Evolutionary conservation across 163 green algal species (phyloP), one percentile per base, ranked within the genome.

Genomic region (Scenedesmus sp.): DNA sequence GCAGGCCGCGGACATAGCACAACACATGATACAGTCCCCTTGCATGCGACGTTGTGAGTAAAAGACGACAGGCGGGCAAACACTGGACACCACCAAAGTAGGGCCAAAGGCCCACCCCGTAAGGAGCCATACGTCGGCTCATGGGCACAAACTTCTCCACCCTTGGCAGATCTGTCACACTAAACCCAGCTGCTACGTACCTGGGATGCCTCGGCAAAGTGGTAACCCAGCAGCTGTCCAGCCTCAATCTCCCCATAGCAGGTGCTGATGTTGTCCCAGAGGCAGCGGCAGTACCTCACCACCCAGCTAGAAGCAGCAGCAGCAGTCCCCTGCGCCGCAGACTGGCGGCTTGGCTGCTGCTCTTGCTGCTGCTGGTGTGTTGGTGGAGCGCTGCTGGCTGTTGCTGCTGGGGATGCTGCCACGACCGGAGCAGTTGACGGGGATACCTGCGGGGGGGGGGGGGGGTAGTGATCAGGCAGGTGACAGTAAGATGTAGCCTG

Each of bases 201-300:
- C 85, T 90, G 85, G 43, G 72, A 51, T 13, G 72, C 85, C 35
- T 90, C 85, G 24, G 72, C 78, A 42, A 90, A 90, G 70, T 90
- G 85, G n/a, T 90, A 78, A 6, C 85, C 70, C 33, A 90, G 49
- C 72, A 85, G 43, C 43, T 85, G 85, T 0, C 85, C 85, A 4
- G 70, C 85, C 35, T 90, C 85, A 37, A 78, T 42, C 35, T 73
- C 85, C 7, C 72, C 85, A 56, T 85, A 90, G 33, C 43, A 46
- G 70, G 9, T 6, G n/a, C 70, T 61, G 33, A 90, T 43, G 61
- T 78, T 20, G 35, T 2, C 0, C 85, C 85, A 90, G 33, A 84
- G 43, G 16, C 22, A 15, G 26, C 26, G n/a, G 51, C 65, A 83
- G 85, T 90, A 90, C 35, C 85, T 53, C 70, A 90, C 6, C 37